Base-by-base conservation (phyloP, 139 green algal species). In the Gonium pectorale region DNA sequence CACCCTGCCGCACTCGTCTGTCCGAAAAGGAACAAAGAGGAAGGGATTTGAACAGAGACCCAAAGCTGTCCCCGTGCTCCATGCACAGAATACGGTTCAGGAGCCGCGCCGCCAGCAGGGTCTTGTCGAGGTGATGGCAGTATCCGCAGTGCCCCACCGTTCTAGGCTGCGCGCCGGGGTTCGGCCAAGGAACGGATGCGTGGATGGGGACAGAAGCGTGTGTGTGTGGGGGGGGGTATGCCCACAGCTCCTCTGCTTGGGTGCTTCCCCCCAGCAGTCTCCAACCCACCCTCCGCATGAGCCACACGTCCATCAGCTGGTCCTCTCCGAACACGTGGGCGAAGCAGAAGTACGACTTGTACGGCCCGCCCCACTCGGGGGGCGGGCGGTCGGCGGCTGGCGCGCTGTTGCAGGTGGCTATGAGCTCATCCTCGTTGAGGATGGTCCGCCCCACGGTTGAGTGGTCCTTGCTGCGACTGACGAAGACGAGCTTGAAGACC, bases 251-350 rank as follows among this genome's bases (percentile, higher is more conserved):
- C 56, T 5, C 56, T n/a, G 15, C 56, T 64, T 64, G 19, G 5
- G 15, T 33, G 19, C 56, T 64, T 64, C 21, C 56, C 56, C 56
- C 21, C 21, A 33, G 5, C 26, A 40, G 13, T 19, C 63, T 46
- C 33, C 29, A 2, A 9, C 75, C 19, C 75, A 82, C 75, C 75
- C 44, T 44, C 13, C 63, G 62, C 78, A 84, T 84, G 5, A 84
- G 43, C 78, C 78, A 84, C 44, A 84, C 62, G 44, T 84, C 78
- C 62, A 74, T 74, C 31, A 84, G 78, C 78, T 75, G 78, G 43
- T 66, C 37, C 33, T 66, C 63, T 15, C 78, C 78, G 29, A 84
- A 84, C 8, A 52, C 24, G 63, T 84, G 78, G 63, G 62, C 33
- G 38, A 84, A 73, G 78, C 78, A 84, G 26, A 75, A 82, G 38